Base-by-base conservation (phyloP, 2,329 filamentous ascomycete genomes). In the Zymoseptoria ardabiliae region DNA sequence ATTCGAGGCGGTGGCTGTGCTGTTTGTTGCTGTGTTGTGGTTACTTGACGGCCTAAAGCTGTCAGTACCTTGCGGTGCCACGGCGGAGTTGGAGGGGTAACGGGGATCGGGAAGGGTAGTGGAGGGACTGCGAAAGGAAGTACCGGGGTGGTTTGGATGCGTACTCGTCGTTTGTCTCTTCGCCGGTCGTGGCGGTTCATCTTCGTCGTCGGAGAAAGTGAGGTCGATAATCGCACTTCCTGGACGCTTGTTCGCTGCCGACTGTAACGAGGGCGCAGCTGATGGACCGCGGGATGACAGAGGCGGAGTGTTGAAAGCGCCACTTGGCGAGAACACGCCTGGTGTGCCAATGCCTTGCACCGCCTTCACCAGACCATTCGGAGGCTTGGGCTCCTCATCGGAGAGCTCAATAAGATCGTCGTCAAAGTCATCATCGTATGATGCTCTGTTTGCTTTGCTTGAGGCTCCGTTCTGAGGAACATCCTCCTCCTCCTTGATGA, bases 131-230 rank as follows among this genome's bases (percentile, higher is more conserved):
- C 55, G 60, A 58, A 65, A 58, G 54, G 65, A 58, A 53, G 53
- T 54, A 55, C 20, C 20, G 50, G 62, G 60, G 53, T 63, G 48
- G 57, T 60, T 57, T 25, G 59, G 62, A 56, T 61, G 63, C 60
- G 67, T 65, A 63, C 63, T 67, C 62, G 65, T 63, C 54, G 62
- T 62, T 53, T 68, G 68, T 58, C 71, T 64, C 60, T 74, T 73
- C 19, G 69, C 65, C 53, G 70, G 70, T 48, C 72, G 65, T 45
- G 69, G 68, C 22, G 70, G 71, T 56, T 74, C 72, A 67, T 79
- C 78, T 52, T 79, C 77, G 56, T 79, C 77, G 61, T 79, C 77
- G 62, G 74, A 77, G 53, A 79, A 63, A 1, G 78, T 80, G 67
- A 80, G 69, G 63, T 80, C 78, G 56, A 81, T 78, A 23, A 80